Conservation (phyloP, 2,329 filamentous ascomycete genomes). For the Fusarium compactum region DNA sequence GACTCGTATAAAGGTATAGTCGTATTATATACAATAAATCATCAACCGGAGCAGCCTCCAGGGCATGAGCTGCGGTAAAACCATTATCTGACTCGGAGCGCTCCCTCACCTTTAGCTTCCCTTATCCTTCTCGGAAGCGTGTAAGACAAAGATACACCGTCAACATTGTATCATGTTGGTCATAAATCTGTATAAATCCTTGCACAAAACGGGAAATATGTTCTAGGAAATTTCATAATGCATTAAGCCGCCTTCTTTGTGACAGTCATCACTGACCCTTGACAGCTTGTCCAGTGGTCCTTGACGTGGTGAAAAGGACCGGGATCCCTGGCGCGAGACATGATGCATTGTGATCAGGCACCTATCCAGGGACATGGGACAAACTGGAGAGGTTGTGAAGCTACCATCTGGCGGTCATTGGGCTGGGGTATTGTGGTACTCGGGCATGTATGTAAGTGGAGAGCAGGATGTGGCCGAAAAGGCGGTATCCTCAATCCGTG, state of each 20-base stretch:
- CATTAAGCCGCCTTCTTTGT: conserved; percentile 28
- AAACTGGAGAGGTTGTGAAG: conserved; percentile 20
- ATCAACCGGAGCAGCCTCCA: conserved; percentile 29
- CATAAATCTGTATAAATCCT: conserved; percentile 21
- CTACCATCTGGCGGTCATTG: conserved; percentile 27
- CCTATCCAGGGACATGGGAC: conserved; percentile 6
- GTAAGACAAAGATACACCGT: conserved; percentile 21
- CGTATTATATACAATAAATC: conserved; percentile 35
- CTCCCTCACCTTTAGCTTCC: neutral
- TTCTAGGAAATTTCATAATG: conserved; percentile 32
- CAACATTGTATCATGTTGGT: conserved; percentile 34
- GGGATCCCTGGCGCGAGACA: conserved; percentile 4
- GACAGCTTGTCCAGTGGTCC: conserved; percentile 7
- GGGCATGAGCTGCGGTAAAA: conserved; percentile 25
- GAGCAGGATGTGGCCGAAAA: neutral
- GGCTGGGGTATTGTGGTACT: conserved; percentile 33
- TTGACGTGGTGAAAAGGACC: neutral
- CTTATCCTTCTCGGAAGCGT: conserved; percentile 5
- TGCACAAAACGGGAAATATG: conserved; percentile 15
- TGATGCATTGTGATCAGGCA: conserved; percentile 6
- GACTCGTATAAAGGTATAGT: conserved; percentile 16
- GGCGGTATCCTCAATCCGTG: neutral
- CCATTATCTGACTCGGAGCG: conserved; percentile 4
- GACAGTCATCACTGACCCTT: conserved; percentile 14
- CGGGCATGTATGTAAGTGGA: conserved; percentile 24